phyloP scores from a whole-genome alignment of 139 green algal species.

The Haematococcus sp. region DNA sequence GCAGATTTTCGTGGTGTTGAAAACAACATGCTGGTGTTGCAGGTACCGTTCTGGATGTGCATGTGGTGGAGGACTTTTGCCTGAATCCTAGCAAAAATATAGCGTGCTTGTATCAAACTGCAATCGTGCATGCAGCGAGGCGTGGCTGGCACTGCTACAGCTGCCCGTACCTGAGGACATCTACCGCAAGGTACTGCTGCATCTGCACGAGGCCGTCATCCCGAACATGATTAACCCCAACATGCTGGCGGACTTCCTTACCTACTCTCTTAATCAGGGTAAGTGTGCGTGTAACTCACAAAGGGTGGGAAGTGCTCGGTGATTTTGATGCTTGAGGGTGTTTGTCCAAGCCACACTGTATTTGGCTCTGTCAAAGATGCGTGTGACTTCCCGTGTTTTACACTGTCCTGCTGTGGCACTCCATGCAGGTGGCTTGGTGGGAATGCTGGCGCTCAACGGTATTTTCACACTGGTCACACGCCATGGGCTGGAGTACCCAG shows the following conservation, averaged over 20 bases:
- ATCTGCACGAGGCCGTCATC: slow-evolving; percentile 72
- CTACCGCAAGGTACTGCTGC: slow-evolving; percentile 66
- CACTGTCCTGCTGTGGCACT: too few species aligned
- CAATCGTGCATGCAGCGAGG: slow-evolving; percentile 57
- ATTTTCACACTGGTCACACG: slow-evolving; percentile 85
- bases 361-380: too few species aligned
- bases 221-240: slow-evolving; percentile 73
- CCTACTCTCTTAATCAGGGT: slow-evolving; percentile 59
- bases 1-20: too few species aligned
- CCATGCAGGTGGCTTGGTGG: slow-evolving; percentile 63
- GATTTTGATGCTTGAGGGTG: neutral
- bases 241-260: slow-evolving; percentile 90
- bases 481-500: slow-evolving; percentile 17
- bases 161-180: slow-evolving; percentile 70
- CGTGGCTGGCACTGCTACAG: slow-evolving; percentile 83
- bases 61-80: too few species aligned
- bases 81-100: too few species aligned
- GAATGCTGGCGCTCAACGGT: slow-evolving; percentile 91
- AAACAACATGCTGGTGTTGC: too few species aligned
- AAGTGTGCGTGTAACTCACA: neutral
- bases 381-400: slow-evolving; percentile 15
- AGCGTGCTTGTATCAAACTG: too few species aligned
- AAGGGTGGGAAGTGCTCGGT: neutral
- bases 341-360: neutral
- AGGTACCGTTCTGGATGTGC: too few species aligned